Percentiles rank a stretch among this genome's conserved stretches.
phyloP scores from a whole-genome alignment of 2,329 filamentous ascomycete species.

The Calonectria multiphialidica region DNA sequence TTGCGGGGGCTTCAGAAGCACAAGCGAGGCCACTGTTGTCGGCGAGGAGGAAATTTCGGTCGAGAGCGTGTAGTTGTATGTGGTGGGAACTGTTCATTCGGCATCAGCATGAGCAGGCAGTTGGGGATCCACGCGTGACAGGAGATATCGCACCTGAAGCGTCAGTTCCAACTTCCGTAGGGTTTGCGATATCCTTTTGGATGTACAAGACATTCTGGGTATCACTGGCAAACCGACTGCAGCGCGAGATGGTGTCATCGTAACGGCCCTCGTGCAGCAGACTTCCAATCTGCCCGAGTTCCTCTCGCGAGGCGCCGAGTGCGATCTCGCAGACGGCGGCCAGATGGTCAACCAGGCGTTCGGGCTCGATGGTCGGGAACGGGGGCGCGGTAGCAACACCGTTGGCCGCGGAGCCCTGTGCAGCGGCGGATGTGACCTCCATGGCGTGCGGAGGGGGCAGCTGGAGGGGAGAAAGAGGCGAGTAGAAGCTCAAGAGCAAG shows the following conservation, averaged over 20 bases:
- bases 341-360: slow-evolving; percentile 78
- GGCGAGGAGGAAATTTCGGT: slow-evolving; percentile 84
- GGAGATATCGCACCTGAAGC: slow-evolving; percentile 54
- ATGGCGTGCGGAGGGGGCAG: slow-evolving; percentile 52
- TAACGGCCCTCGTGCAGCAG: slow-evolving; percentile 80
- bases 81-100: slow-evolving; percentile 53
- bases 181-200: slow-evolving; percentile 80
- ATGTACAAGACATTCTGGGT: slow-evolving; percentile 90
- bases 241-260: slow-evolving; percentile 86
- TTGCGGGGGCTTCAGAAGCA: slow-evolving; percentile 89
- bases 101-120: slow-evolving; percentile 31
- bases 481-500: slow-evolving; percentile 35
- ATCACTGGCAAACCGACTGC: slow-evolving; percentile 90
- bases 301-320: slow-evolving; percentile 79
- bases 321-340: slow-evolving; percentile 78
- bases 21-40: slow-evolving; percentile 87
- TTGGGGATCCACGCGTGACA: background rate
- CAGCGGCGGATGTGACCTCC: slow-evolving; percentile 64
- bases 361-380: slow-evolving; percentile 74
- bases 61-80: slow-evolving; percentile 83
- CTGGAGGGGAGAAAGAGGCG: slow-evolving; percentile 29
- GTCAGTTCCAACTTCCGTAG: slow-evolving; percentile 62
- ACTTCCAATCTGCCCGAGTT: slow-evolving; percentile 85
- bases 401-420: slow-evolving; percentile 59
- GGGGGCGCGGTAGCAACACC: slow-evolving; percentile 57